phyloP scores from a whole-genome alignment of 192 early-diverging fungal genomes.

The Coemansia sp. region DNA sequence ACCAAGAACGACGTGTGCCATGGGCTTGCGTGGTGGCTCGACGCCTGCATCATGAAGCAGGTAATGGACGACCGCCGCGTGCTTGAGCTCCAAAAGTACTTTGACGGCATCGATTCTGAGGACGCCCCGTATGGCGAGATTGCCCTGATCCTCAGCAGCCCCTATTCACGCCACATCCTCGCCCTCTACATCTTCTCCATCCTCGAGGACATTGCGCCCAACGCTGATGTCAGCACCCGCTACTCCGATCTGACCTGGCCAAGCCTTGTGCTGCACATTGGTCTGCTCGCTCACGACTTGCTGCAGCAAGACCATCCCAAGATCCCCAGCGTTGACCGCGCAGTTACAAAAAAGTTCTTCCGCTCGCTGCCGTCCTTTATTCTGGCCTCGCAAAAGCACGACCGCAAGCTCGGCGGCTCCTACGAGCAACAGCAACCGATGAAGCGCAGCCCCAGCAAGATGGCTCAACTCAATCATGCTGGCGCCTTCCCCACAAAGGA shows the following conservation, averaged over 20 bases:
- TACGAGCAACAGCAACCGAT: conserved; percentile 5
- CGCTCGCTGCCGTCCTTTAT: conserved; percentile 18
- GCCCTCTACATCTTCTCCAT: conserved; percentile 36
- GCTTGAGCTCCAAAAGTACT: conserved; percentile 30
- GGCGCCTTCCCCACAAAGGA: neutral
- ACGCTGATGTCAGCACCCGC: conserved; percentile 23
- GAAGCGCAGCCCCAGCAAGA: conserved; percentile 4
- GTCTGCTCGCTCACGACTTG: conserved; percentile 28
- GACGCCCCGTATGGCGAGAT: conserved; percentile 44
- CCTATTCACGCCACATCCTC: conserved; percentile 39
- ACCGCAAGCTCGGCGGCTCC: conserved; percentile 4
- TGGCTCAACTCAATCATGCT: conserved; percentile 4
- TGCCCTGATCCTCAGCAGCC: conserved; percentile 45
- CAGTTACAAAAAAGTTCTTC: conserved; percentile 22
- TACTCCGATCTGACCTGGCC: conserved; percentile 29
- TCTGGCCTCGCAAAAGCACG: conserved; percentile 15
- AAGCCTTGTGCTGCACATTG: conserved; percentile 30
- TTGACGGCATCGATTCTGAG: conserved; percentile 34
- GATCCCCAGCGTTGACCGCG: conserved; percentile 22
- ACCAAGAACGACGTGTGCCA: conserved; percentile 35
- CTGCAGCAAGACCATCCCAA: conserved; percentile 13
- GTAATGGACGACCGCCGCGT: conserved; percentile 33
- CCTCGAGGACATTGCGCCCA: conserved; percentile 33
- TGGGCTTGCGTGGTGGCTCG: conserved; percentile 38
- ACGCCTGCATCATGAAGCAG: conserved; percentile 38